Evolutionary conservation across 768 basidiomycete genomes (phyloP).

Genomic region (Leccinellum rugosiceps): DNA sequence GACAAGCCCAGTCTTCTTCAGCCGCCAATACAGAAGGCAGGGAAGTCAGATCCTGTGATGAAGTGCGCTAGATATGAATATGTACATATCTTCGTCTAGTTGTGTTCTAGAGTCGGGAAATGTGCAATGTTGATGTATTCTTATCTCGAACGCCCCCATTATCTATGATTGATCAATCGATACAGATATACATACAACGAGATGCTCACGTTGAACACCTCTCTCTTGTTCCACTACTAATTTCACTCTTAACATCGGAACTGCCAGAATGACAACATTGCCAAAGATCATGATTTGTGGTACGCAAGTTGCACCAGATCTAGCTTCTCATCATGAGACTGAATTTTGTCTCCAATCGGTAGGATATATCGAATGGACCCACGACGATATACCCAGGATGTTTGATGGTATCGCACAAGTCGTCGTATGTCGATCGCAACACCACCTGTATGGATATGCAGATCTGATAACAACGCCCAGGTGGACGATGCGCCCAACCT

Average conservation of each 20-base stretch:
- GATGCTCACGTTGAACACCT: neutral
- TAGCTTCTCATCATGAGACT: neutral
- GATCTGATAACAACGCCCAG: neutral
- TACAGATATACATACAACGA: neutral
- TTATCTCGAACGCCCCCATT: neutral
- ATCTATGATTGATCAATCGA: neutral
- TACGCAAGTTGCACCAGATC: conserved; percentile 4
- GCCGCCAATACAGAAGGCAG: too few relatives aligned
- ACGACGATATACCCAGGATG: conserved; percentile 61
- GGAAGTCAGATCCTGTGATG: too few relatives aligned
- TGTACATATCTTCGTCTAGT: too few relatives aligned
- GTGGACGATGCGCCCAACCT: conserved; percentile 42
- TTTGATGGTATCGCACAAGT: conserved; percentile 69
- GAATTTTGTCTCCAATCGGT: neutral
- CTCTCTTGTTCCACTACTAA: neutral
- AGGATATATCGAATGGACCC: conserved; percentile 75
- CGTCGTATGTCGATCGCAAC: conserved; percentile 50
- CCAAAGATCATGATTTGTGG: conserved; percentile 33
- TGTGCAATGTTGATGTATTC: too few relatives aligned
- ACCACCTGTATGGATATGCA: neutral
- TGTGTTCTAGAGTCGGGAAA: too few relatives aligned
- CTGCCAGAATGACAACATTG: conserved; percentile 4
- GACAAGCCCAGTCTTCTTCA: too few relatives aligned
- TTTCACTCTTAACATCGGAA: too few relatives aligned
- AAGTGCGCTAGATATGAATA: too few relatives aligned